These are phyloP conservation scores for Suillus sp. DNA, from an alignment of 768 basidiomycete genomes.

Conservation along the genomic window DNA sequence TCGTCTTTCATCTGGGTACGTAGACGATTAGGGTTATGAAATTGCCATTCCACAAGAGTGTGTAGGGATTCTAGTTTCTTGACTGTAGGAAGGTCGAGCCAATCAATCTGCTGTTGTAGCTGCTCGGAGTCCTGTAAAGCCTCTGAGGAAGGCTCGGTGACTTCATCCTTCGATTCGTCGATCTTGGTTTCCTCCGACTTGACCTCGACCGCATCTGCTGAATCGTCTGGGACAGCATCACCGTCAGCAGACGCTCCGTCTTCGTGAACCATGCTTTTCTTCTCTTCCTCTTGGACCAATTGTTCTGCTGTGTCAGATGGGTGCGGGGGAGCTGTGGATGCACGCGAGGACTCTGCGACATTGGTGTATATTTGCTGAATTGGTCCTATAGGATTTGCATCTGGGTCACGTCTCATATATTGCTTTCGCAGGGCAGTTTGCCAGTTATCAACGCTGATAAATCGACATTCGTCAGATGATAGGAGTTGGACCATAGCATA, in stretches of 20 bases:
- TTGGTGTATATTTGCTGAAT: conserved; percentile 26
- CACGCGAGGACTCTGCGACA: conserved; percentile 31
- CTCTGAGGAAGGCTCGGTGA: conserved; percentile 22
- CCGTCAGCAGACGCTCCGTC: conserved; percentile 15
- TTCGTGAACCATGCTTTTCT: conserved; percentile 12
- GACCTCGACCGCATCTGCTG: conserved; percentile 2
- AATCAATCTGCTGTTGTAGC: conserved; percentile 54
- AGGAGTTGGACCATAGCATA: conserved; percentile 24
- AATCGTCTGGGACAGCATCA: conserved; percentile 13
- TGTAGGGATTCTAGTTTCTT: conserved; percentile 76
- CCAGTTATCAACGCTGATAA: conserved; percentile 69
- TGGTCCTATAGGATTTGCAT: conserved; percentile 72
- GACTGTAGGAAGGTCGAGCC: conserved; percentile 71
- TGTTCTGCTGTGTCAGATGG: conserved; percentile 14
- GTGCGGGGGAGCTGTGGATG: conserved; percentile 28
- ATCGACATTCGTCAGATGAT: conserved; percentile 18
- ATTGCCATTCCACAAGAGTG: conserved; percentile 82
- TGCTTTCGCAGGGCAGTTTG: conserved; percentile 77
- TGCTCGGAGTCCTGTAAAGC: conserved; percentile 25
- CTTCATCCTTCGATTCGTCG: conserved; percentile 24
- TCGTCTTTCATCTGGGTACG: conserved; percentile 76
- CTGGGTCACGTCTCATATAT: conserved; percentile 71
- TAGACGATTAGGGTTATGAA: conserved; percentile 72
- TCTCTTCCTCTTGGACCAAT: conserved; percentile 12
- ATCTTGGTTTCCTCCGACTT: conserved; percentile 9